Conservation (phyloP, 768 basidiomycete genomes). For the Coprinopsis marcescibilis region DNA sequence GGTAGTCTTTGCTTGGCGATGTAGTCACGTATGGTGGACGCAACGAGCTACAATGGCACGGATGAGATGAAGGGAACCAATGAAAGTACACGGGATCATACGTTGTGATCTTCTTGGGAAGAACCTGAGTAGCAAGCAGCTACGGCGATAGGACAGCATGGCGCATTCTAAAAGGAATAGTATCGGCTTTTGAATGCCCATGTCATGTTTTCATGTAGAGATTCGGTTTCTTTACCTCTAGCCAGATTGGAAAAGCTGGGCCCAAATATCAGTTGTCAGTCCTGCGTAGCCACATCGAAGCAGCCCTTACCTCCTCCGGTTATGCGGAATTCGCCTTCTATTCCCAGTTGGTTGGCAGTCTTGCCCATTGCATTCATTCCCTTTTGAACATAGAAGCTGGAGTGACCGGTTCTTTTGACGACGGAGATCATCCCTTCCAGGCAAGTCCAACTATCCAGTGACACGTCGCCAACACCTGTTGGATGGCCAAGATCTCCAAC, state of each 20-base stretch:
- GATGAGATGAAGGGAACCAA: neutral
- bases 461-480: slow-evolving; percentile 63
- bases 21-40: slow-evolving; percentile 63
- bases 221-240: slow-evolving; percentile 46
- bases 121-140: slow-evolving; percentile 79
- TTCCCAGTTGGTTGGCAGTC: slow-evolving; percentile 64
- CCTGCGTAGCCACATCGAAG: neutral
- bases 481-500: slow-evolving; percentile 72
- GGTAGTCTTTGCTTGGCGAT: slow-evolving; percentile 51
- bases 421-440: slow-evolving; percentile 77
- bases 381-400: slow-evolving; percentile 82
- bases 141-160: slow-evolving; percentile 77
- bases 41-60: slow-evolving; percentile 47
- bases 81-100: slow-evolving; percentile 28
- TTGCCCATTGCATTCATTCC: slow-evolving; percentile 82
- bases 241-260: slow-evolving; percentile 79
- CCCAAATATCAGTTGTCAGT: slow-evolving; percentile 8
- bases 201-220: neutral
- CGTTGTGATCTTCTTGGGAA: slow-evolving; percentile 73
- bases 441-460: slow-evolving; percentile 74
- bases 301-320: slow-evolving; percentile 68
- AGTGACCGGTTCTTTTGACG: slow-evolving; percentile 76
- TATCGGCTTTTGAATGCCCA: neutral
- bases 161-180: slow-evolving; percentile 51
- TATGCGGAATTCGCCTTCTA: slow-evolving; percentile 57